A percentile compares a stretch with the other conserved stretches of the same genome.
Evolutionary conservation across 1,284 basidiomycete genomes (phyloP).

Genomic region (Clitocybe nebularis): DNA sequence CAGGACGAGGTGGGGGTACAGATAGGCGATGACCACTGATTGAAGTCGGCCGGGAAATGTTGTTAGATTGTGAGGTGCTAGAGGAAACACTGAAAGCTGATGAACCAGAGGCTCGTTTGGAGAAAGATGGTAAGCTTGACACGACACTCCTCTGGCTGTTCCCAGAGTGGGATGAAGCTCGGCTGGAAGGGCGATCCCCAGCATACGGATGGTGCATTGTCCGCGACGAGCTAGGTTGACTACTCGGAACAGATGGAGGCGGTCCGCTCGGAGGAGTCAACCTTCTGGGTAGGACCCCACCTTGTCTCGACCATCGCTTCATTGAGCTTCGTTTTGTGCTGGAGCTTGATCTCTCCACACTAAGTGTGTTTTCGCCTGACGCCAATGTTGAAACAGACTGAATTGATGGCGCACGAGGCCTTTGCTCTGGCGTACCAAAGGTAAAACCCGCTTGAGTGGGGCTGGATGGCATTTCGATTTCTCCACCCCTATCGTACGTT

Average conservation of each 20-base stretch:
- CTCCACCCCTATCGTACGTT: constrained; percentile 17
- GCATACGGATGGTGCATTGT: constrained; percentile 30
- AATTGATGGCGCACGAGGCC: constrained; percentile 42
- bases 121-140: constrained; percentile 47
- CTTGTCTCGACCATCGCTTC: constrained; percentile 60
- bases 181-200: constrained; percentile 34
- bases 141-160: constrained; percentile 44
- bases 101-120: constrained; percentile 56
- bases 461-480: constrained; percentile 22
- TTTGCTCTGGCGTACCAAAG: constrained; percentile 35
- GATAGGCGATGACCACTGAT: constrained; percentile 56
- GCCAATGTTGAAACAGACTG: constrained; percentile 52
- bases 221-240: constrained; percentile 14
- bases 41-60: constrained; percentile 26
- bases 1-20: constrained; percentile 63
- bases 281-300: constrained; percentile 42
- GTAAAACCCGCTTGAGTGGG: constrained; percentile 24
- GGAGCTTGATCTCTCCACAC: constrained; percentile 34
- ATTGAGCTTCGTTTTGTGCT: constrained; percentile 36
- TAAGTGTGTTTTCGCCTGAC: constrained; percentile 35
- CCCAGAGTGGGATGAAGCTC: constrained; percentile 39
- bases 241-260: constrained; percentile 45
- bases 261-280: constrained; percentile 56
- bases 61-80: constrained; percentile 43
- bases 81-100: constrained; percentile 49